Evolutionary conservation across 2,329 filamentous ascomycete species (phyloP).

Genomic region (Sclerotinia nivalis): DNA sequence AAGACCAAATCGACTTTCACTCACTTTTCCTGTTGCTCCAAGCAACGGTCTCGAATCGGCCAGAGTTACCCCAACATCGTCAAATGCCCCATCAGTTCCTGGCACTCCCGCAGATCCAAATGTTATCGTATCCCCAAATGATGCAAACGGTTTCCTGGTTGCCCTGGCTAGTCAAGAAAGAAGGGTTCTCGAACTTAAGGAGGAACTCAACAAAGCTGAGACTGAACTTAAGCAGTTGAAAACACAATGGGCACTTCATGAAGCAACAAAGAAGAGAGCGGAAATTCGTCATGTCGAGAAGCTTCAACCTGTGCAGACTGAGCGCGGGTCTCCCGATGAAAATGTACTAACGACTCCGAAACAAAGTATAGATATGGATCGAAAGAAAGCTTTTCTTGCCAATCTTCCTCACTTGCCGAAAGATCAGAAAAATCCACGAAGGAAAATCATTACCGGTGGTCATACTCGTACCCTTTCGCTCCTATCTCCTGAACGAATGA

Average conservation of each 20-base stretch:
- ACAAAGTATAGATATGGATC: conserved; percentile 64
- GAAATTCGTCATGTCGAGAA: conserved; percentile 63
- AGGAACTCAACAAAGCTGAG: conserved; percentile 86
- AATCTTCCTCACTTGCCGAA: conserved; percentile 43
- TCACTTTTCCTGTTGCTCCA: conserved; percentile 41
- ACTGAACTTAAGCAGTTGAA: conserved; percentile 74
- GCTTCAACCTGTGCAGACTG: conserved; percentile 52
- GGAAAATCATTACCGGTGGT: conserved; percentile 68
- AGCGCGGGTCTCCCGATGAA: conserved; percentile 33
- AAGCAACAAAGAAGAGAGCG: conserved; percentile 73
- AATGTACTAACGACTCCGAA: conserved; percentile 29
- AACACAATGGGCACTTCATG: conserved; percentile 77
- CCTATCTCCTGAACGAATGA: conserved; percentile 60
- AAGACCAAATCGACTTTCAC: conserved; percentile 39
- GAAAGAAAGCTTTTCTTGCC: conserved; percentile 67
- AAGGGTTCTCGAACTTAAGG: conserved; percentile 83
- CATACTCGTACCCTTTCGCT: conserved; percentile 72
- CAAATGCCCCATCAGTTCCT: conserved; percentile 35
- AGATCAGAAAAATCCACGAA: conserved; percentile 44
- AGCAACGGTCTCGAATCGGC: conserved; percentile 33
- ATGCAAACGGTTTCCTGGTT: conserved; percentile 64
- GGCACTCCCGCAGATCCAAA: conserved; percentile 33
- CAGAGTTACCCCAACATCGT: conserved; percentile 38
- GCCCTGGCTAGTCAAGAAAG: conserved; percentile 91
- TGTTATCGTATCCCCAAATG: conserved; percentile 35